Evolutionary conservation across 495 filamentous ascomycete species (phyloP).

Genomic region (Penicillium lagena): DNA sequence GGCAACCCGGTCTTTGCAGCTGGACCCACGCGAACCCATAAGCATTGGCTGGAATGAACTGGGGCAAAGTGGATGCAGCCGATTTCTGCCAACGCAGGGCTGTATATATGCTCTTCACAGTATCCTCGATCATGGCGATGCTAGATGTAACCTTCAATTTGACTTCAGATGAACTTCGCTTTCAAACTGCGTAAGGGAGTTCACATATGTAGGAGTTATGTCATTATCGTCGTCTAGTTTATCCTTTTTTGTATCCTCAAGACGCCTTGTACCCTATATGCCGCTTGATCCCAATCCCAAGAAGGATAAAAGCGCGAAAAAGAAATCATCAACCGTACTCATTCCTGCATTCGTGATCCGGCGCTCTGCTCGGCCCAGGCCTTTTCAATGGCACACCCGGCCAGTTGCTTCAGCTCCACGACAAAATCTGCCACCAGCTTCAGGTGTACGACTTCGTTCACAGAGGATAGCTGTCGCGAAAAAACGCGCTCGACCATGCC

Average conservation of each 20-base stretch:
- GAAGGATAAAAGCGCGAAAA: neutral
- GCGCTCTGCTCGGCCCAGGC: slow-evolving; percentile 24
- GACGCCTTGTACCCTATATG: too few species aligned
- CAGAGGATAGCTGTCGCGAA: slow-evolving; percentile 19
- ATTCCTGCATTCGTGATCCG: slow-evolving; percentile 1
- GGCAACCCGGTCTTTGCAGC: too few species aligned
- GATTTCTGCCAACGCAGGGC: too few species aligned
- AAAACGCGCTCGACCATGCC: slow-evolving; percentile 39
- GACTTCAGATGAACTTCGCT: too few species aligned
- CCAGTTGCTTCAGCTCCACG: slow-evolving; percentile 36
- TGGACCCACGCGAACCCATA: too few species aligned
- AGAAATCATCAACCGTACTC: neutral
- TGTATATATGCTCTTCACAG: too few species aligned
- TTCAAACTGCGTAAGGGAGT: too few species aligned
- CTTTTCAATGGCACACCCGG: slow-evolving; percentile 36
- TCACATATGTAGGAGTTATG: too few species aligned
- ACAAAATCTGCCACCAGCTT: slow-evolving; percentile 44
- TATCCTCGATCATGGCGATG: too few species aligned
- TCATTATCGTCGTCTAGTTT: neutral
- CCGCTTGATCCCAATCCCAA: neutral
- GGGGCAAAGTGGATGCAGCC: too few species aligned
- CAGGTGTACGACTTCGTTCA: slow-evolving; percentile 38
- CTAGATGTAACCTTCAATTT: too few species aligned
- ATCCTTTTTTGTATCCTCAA: neutral
- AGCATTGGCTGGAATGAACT: too few species aligned